These are phyloP conservation scores for Haplographium delicatum DNA, from an alignment of 495 filamentous ascomycete species.

Conservation along the genomic window DNA sequence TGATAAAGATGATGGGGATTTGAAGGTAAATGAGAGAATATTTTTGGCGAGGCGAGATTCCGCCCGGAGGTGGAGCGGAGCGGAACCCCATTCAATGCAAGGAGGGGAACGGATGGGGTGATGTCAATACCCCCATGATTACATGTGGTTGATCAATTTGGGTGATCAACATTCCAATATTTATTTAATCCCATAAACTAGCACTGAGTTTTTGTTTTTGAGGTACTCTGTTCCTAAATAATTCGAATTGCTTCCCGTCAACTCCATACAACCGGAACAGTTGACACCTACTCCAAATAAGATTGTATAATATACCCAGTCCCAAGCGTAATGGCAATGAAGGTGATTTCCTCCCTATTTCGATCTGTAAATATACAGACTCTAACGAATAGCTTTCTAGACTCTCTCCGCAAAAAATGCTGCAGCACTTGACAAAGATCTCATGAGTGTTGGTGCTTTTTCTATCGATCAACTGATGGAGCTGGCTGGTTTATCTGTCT, in stretches of 20 bases:
- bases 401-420: conserved; percentile 85
- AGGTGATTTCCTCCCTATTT: not conserved
- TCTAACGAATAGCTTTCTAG: conserved; percentile 36
- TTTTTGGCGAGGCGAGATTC: conserved; percentile 7
- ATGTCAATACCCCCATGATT: conserved; percentile 11
- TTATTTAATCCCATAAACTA: too few relatives aligned
- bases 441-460: conserved; percentile 90
- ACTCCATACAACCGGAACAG: too few relatives aligned
- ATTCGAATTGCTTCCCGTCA: too few relatives aligned
- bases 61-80: too few relatives aligned
- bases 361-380: too few relatives aligned
- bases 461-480: conserved; percentile 98
- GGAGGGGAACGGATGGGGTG: not conserved
- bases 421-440: conserved; percentile 81
- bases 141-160: too few relatives aligned
- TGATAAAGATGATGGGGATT: too few relatives aligned
- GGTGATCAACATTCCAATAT: too few relatives aligned
- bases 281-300: too few relatives aligned
- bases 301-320: too few relatives aligned
- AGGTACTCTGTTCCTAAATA: too few relatives aligned
- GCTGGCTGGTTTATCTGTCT: conserved; percentile 85
- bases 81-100: not conserved
- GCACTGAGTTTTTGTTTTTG: too few relatives aligned
- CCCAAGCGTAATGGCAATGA: conserved; percentile 9
- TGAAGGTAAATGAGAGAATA: conserved; percentile 3